Evolutionary conservation across 352 stramenopile species (phyloP), one percentile per base, ranked within the genome.

Genomic region (Globisporangium spinosum): DNA sequence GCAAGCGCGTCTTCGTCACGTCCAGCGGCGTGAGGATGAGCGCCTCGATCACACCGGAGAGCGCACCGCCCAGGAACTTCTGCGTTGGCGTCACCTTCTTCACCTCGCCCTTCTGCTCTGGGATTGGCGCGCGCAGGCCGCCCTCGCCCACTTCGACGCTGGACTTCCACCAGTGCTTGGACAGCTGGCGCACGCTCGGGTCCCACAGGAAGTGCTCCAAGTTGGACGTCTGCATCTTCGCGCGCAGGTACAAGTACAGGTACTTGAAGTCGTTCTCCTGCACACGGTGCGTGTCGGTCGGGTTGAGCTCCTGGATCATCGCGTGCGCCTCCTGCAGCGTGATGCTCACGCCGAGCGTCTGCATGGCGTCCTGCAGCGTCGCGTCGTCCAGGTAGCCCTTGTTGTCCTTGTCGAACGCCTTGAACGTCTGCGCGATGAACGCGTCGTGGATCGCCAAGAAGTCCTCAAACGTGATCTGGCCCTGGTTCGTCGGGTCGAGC

Each of bases 1-100:
- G 90, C 68, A 97, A 74, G 9, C 90, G 85, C 17, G 90, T 97
- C 78, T 97, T 97, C 66, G 87, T 87, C 35, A 96, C 87, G 69
- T 97, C 90, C 34, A 97, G 70, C 43, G 90, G 90, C 71, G 89
- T 93, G 22, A 97, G 72, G 70, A 91, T 90, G 56, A 93, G 22
- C 7, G 90, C 87, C 66, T 97, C 90, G 25, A 94, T 90, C 55
- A 96, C 83, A 47, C 90, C 90, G 12, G 85, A 94, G n/a, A 92
- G 70, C 40, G 88, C 89, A 22, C 90, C 90, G 27, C 87, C 89
- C 43, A 93, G 76, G 67, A 97, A 93, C 71, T 92, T 92, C 62
- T 91, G 57, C 27, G 67, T 72, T 7, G 87, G 85, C 59, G 83
- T 80, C n/a, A 93, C 87, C 68, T 89, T 92, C 70, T 80, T 85